A percentile compares a stretch with the other conserved stretches of the same genome.
Conservation (phyloP, 139 green algal species). For the Chlamydomonas urium region DNA sequence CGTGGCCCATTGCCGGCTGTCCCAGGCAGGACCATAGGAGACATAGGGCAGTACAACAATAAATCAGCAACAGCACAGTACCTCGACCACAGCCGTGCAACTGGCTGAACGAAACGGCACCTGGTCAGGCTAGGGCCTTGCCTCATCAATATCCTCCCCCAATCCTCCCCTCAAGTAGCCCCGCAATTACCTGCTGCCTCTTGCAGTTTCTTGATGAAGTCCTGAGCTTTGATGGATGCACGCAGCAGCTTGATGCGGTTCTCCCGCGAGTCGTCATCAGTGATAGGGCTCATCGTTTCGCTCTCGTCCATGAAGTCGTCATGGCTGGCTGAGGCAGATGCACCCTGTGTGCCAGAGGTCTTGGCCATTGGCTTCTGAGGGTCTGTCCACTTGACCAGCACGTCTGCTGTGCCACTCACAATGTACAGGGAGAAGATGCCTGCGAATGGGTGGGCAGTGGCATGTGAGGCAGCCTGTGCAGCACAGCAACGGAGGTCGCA, state of each 20-base stretch:
- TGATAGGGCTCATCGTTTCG: slow-evolving; percentile 28
- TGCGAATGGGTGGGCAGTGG: not conserved
- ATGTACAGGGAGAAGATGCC: slow-evolving; percentile 7
- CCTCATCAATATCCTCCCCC: too few relatives aligned
- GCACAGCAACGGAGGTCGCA: too few relatives aligned
- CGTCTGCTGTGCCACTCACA: slow-evolving; percentile 7
- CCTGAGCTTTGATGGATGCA: slow-evolving; percentile 6
- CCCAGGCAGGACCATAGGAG: too few relatives aligned
- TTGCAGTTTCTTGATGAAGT: slow-evolving; percentile 12
- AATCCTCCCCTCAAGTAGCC: too few relatives aligned
- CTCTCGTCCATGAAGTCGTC: slow-evolving; percentile 23
- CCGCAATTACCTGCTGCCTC: slow-evolving; percentile 6
- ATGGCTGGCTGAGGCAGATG: not conserved
- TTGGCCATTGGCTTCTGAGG: not conserved
- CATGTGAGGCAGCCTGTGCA: too few relatives aligned
- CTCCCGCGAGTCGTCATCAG: slow-evolving; percentile 34
- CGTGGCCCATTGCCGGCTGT: too few relatives aligned
- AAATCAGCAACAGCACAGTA: too few relatives aligned
- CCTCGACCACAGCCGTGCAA: too few relatives aligned
- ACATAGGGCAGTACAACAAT: too few relatives aligned
- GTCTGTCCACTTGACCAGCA: slow-evolving; percentile 8
- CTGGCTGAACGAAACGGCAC: too few relatives aligned
- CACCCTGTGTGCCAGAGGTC: not conserved
- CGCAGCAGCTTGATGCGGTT: slow-evolving; percentile 30
- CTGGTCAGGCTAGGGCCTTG: too few relatives aligned